Evolutionary conservation across 2,329 filamentous ascomycete genomes (phyloP), one percentile per base, ranked within the genome.

Genomic region (Berkeleyomyces basicola): DNA sequence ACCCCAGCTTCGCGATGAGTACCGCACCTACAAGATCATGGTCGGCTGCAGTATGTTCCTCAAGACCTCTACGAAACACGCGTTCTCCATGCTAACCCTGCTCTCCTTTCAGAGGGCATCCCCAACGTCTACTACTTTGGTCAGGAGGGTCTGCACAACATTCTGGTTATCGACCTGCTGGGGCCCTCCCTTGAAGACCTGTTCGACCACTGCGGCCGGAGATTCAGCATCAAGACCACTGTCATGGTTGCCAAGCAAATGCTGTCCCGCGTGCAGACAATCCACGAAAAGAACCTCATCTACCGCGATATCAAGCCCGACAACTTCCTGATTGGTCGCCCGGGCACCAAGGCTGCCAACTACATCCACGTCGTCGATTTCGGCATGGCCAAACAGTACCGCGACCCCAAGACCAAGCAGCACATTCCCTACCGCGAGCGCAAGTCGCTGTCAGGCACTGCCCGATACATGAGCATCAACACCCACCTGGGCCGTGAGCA

Each of bases 51-150:
- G 93, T 99, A 79, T 87, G 93, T 87, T 46, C 16, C 16, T 39
- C n/a, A 42, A 7, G 1, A 11, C 33, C 23, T 37, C n/a, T 11
- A 23, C n/a, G 33, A 64, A 58, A 67, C 58, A 61, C 64, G 39
- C 36, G 4, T 42, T 10, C 47, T 33, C 11, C 14, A 42, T 3
- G 0, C 33, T 47, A 47, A 58, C 47, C 4, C 4, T 33, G 40
- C 33, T 53, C 42, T 47, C 7, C 9, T 37, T 58, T 37, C 73
- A 97, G 92, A 92, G 70, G 93, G 93, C 70, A 97, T 99, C 69
- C 93, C 93, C 70, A 97, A 97, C 82, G 93, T 99, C 71, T 97
- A 97, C 78, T 99, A 97, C 77, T 99, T 97, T 69, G 93, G 93
- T 66, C 93, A 99, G 73, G 92, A 97, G 76, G 93, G 92, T 69